Evolutionary conservation across 23 red algal species (phyloP), one percentile per base, ranked within the genome.

Genomic region (Porphyridium purpureum): DNA sequence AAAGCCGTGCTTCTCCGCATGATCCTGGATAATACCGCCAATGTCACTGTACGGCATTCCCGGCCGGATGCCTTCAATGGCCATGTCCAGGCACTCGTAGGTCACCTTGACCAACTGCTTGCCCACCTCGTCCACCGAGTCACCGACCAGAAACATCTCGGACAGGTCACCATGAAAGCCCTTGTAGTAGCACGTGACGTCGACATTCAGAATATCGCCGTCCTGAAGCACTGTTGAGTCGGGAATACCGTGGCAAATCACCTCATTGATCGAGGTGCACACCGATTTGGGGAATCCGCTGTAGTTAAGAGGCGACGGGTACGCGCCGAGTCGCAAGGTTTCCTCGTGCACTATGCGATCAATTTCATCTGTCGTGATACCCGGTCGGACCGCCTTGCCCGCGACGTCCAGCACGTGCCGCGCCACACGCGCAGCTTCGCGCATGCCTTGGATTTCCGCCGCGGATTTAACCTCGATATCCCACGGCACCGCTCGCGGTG

Each of bases 121-220:
- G 9, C 76, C 81, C 7, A 24, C 31, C 11, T 47, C 52, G 47
- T 98, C 66, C 21, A 74, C 74, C 2, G 76, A 52, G 3, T 74
- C 29, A 3, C 90, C 90, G 0, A 98, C 90, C 14, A 98, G 78
- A 26, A 98, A 72, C 23, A 68, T 98, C 48, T 85, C 90, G 0
- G 90, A 98, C 33, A 78, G 86, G 52, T 98, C 90, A 49, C 90
- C 90, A 34, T 98, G 90, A 81, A 66, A 84, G 5, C 90, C 90
- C 14, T 86, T 68, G 24, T 84, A 50, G 35, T 50, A 98, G 20
- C 76, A 55, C 5, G 90, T 98, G 6, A 98, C 56, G 59, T 98
- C 90, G 49, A 98, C 66, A 48, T 98, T 98, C 11, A 98, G 72
- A 31, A 98, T 98, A 64, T 98, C 90, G 4, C 90, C 90, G 53